phyloP scores from a whole-genome alignment of 768 basidiomycete genomes.

The Boletus subcaerulescens region DNA sequence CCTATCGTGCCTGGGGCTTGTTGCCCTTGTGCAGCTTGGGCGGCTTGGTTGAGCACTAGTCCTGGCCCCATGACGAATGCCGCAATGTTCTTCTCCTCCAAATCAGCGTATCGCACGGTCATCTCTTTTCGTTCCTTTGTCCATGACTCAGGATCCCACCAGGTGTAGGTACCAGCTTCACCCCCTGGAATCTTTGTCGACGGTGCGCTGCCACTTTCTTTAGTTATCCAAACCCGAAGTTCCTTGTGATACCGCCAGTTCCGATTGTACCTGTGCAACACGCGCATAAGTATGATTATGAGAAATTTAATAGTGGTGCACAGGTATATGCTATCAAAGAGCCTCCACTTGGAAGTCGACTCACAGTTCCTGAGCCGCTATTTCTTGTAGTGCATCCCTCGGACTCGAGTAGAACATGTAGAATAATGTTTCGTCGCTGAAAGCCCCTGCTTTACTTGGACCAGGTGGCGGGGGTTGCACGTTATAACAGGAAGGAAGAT shows the following conservation, averaged over 20 bases:
- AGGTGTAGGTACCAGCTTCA: slow-evolving; percentile 87
- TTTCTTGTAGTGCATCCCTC: slow-evolving; percentile 88
- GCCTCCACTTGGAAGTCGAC: slow-evolving; percentile 33
- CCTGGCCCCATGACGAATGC: slow-evolving; percentile 55
- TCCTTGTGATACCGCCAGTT: slow-evolving; percentile 98
- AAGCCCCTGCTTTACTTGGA: slow-evolving; percentile 73
- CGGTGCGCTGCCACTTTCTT: slow-evolving; percentile 76
- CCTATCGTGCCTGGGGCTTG: slow-evolving; percentile 34
- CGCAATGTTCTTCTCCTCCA: slow-evolving; percentile 69
- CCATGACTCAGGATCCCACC: slow-evolving; percentile 84
- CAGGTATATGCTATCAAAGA: slow-evolving; percentile 4
- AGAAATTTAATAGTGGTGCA: not conserved
- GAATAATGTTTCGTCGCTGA: slow-evolving; percentile 95
- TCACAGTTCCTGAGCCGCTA: slow-evolving; percentile 93
- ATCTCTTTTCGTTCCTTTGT: slow-evolving; percentile 74
- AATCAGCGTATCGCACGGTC: slow-evolving; percentile 68
- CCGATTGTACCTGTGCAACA: slow-evolving; percentile 68
- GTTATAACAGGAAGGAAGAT: slow-evolving; percentile 88
- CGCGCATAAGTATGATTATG: slow-evolving; percentile 4
- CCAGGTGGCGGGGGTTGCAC: slow-evolving; percentile 86
- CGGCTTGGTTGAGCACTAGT: slow-evolving; percentile 38
- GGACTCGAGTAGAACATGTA: slow-evolving; percentile 98
- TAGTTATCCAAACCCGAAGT: slow-evolving; percentile 78
- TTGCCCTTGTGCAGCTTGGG: slow-evolving; percentile 37
- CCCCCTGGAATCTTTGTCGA: slow-evolving; percentile 76